Percentiles rank a stretch among this genome's conserved stretches.
Evolutionary conservation across 169 alveolate genomes (phyloP).

Genomic region (Plasmodium fragile): DNA sequence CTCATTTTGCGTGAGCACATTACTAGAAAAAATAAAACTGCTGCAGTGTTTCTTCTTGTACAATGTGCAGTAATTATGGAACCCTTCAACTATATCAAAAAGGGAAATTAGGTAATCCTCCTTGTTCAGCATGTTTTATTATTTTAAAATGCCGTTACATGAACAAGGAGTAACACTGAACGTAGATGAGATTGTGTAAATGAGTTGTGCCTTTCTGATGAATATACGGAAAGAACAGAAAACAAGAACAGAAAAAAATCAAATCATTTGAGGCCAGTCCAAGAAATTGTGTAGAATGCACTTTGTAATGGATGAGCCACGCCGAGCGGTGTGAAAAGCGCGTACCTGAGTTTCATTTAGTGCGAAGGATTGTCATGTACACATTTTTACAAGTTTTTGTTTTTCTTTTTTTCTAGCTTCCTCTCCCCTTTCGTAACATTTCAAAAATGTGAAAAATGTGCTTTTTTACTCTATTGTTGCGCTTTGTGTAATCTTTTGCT

Average conservation of each 20-base stretch:
- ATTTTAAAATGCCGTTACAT: neutral
- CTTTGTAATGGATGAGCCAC: neutral
- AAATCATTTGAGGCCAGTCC: constrained; percentile 1
- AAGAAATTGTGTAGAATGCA: neutral
- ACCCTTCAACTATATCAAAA: constrained; percentile 43
- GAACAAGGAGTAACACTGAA: neutral
- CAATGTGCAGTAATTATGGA: constrained; percentile 14
- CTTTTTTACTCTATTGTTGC: neutral
- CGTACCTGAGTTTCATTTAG: neutral
- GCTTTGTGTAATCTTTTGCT: neutral
- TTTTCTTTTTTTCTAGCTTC: neutral
- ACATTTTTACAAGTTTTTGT: neutral
- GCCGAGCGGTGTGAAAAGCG: neutral
- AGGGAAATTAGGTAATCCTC: constrained; percentile 43
- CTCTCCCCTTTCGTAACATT: neutral
- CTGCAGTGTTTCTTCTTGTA: constrained; percentile 38
- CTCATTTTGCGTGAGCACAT: constrained; percentile 28
- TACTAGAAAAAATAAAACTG: constrained; percentile 17
- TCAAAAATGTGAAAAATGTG: neutral
- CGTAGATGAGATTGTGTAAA: neutral
- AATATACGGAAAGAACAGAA: constrained; percentile 1
- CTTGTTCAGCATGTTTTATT: constrained; percentile 40
- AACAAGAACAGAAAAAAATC: neutral
- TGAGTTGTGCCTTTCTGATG: neutral
- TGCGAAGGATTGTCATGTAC: neutral